Base-by-base conservation (phyloP, 371 early-diverging fungal species). In the Apophysomyces sp. region DNA sequence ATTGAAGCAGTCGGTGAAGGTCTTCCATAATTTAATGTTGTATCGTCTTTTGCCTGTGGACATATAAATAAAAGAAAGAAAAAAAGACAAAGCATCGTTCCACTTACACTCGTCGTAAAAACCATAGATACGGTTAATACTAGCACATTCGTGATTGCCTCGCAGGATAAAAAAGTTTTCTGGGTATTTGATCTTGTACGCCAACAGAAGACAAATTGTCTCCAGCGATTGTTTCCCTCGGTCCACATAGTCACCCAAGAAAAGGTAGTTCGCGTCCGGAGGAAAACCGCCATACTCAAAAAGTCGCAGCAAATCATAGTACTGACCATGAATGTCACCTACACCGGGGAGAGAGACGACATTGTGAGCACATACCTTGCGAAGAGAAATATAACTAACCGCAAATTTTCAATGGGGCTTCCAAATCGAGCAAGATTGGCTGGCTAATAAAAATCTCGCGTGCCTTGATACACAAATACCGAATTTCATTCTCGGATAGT, bases 1-100 rank as follows among this genome's bases (percentile, higher is more conserved):
- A 74, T 99, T 98, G 84, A 99, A 99, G 49, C 93, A 92, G 71
- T 98, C 98, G 5, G 96, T 96, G 71, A 99, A 99, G 15, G 89
- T 88, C 80, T 96, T 98, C 99, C 99, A 99, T 52, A 98, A 83
- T 68, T 95, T 95, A 66, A 95, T 86, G 69, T 89, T 96, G 63
- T 92, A 94, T 67, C 99, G 84, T 69, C 99, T 90, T 75, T 97
- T 98, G 86, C 69, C 73, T 67, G 60, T 21, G 9, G 12, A 36
- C 1, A 40, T 11, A 44, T 32, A 36, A 5, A 41, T 27, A 4
- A 28, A 13, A 16, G 16, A n/a, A 8, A 32, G 34, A 16, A 13
- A 3, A 13, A 15, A 15, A 15, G 2, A 3, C 16, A n/a, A 16
- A 3, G 15, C 12, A n/a, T 56, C 13, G 5, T 5, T 13, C n/a